A percentile compares a stretch with the other conserved stretches of the same genome.
Evolutionary conservation across 2,329 filamentous ascomycete species (phyloP).

Genomic region (Xylaria polymorpha): DNA sequence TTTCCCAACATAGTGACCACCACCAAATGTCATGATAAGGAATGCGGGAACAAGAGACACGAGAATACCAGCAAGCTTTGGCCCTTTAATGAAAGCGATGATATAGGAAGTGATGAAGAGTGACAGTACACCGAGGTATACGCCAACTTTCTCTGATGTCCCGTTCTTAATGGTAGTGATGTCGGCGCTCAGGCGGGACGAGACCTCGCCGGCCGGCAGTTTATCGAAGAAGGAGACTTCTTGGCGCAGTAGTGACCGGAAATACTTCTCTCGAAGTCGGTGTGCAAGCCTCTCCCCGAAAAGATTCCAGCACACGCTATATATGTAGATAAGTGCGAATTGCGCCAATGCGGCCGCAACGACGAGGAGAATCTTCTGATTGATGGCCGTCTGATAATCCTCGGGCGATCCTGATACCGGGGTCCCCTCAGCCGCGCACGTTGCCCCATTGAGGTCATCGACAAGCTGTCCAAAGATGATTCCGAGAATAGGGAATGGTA

Average conservation of each 20-base stretch:
- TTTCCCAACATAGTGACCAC: constrained; percentile 61
- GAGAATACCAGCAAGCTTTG: constrained; percentile 67
- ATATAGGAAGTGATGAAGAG: constrained; percentile 72
- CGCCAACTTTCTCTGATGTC: constrained; percentile 71
- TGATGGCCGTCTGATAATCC: constrained; percentile 55
- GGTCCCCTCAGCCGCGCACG: constrained; percentile 55
- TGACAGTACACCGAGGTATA: constrained; percentile 65
- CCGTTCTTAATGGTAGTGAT: constrained; percentile 70
- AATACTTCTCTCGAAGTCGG: constrained; percentile 66
- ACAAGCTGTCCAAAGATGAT: constrained; percentile 73
- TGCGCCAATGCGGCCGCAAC: constrained; percentile 69
- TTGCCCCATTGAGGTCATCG: constrained; percentile 68
- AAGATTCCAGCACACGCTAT: constrained; percentile 68
- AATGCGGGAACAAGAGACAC: constrained; percentile 67
- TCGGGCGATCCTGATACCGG: constrained; percentile 39
- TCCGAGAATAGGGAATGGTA: constrained; percentile 72
- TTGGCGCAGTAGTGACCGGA: constrained; percentile 65
- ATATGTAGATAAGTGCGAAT: constrained; percentile 67
- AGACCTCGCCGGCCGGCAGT: constrained; percentile 66
- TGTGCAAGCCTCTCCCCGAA: constrained; percentile 67
- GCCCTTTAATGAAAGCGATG: constrained; percentile 70
- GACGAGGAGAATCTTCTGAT: constrained; percentile 66
- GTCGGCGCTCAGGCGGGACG: constrained; percentile 67
- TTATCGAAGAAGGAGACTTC: constrained; percentile 69
- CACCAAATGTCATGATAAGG: constrained; percentile 65